Evolutionary conservation across 2,329 filamentous ascomycete species (phyloP).

Genomic region (Zarea fungicola): DNA sequence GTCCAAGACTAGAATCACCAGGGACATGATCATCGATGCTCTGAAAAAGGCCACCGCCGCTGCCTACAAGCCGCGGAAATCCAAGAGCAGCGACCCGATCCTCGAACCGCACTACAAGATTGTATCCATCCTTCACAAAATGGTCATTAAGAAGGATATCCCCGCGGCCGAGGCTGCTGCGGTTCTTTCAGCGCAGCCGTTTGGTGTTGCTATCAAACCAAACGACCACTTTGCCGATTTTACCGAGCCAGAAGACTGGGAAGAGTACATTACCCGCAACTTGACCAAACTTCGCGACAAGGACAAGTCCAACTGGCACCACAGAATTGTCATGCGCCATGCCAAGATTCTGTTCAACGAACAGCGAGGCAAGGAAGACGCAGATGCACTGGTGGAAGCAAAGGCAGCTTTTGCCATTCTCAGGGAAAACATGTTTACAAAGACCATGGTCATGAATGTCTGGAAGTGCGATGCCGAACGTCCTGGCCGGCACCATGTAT

Average conservation of each 20-base stretch:
- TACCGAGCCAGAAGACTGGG: conserved; percentile 52
- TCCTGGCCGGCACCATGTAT: conserved; percentile 84
- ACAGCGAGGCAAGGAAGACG: conserved; percentile 25
- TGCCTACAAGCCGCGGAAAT: conserved; percentile 48
- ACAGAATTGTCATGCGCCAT: conserved; percentile 79
- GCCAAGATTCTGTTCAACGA: conserved; percentile 51
- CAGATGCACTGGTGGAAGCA: conserved; percentile 57
- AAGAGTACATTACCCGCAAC: conserved; percentile 48
- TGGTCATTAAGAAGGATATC: conserved; percentile 55
- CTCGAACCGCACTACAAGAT: conserved; percentile 93
- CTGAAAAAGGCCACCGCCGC: conserved; percentile 48
- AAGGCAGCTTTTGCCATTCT: conserved; percentile 77
- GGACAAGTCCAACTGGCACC: conserved; percentile 94
- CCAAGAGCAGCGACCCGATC: conserved; percentile 65
- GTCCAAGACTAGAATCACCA: conserved; percentile 24
- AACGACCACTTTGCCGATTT: conserved; percentile 32
- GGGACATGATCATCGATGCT: conserved; percentile 39
- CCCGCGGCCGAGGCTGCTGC: conserved; percentile 43
- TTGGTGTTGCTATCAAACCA: conserved; percentile 33
- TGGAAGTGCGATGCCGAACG: conserved; percentile 89
- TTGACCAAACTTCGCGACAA: conserved; percentile 55
- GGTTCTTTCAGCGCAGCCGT: conserved; percentile 52
- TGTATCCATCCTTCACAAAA: conserved; percentile 73
- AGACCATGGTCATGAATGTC: conserved; percentile 90
- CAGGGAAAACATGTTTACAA: conserved; percentile 70